Evolutionary conservation across 1,139 yeast species (phyloP), one percentile per base, ranked within the genome.

Genomic region (Debaryomyces sp.): DNA sequence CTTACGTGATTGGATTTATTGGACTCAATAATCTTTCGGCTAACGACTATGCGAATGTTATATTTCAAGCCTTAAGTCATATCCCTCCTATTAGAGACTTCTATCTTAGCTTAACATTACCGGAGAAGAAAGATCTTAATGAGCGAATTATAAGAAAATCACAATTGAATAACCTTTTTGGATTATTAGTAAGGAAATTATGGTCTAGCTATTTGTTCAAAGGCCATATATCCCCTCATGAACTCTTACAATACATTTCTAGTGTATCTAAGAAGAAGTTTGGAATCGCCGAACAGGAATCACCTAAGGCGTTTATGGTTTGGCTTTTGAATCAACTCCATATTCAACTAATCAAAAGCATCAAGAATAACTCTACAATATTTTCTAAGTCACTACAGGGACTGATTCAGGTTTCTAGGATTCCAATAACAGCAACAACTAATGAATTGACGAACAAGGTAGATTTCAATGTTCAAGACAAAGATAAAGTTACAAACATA

Each of bases 221-320:
- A 51, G 65, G 75, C 2, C 90, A 86, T 59, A 73, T 87, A 2
- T 83, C 94, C 0, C 87, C 91, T 0, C 87, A 82, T 57, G 89
- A 84, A 45, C 67, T 88, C 12, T 63, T 85, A 44, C 84, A 82
- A 53, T 68, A 66, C 47, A 64, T 85, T 2, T 65, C 78, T 1
- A 56, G 66, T 1, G 50, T 60, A 15, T 75, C 85, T 0, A 73
- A 75, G 43, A 77, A 75, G 50, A 60, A 64, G 39, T 80, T 78
- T 56, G 60, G 75, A 1, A 54, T 73, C 1, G 66, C 66, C 12
- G 56, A 56, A 9, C 71, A 71, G 41, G 60, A 64, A 3, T 80
- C 82, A 36, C 92, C 95, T 0, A 80, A 78, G 51, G 67, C 66
- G 18, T 81, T 87, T 51, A 56, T 86, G 12, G 60, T 77, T 6